Evolutionary conservation across 2,329 filamentous ascomycete species (phyloP).

Genomic region (Sphaceloma murrayae): DNA sequence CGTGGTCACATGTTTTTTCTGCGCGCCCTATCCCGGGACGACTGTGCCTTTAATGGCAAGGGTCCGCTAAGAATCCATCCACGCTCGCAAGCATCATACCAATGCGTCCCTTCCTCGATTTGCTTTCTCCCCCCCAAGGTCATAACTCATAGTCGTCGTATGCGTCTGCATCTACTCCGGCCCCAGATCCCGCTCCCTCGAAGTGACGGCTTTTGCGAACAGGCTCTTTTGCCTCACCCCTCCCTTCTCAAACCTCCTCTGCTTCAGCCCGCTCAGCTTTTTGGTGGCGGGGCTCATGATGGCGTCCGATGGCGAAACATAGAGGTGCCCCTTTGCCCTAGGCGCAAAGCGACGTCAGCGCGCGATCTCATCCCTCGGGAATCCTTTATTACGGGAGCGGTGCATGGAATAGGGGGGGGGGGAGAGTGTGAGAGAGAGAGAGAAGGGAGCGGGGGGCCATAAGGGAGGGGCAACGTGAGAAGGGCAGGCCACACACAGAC

Average conservation of each 20-base stretch:
- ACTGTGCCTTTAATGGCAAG: too few species aligned
- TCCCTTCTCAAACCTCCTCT: slow-evolving; percentile 72
- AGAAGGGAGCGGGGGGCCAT: too few species aligned
- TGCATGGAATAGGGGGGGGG: not conserved
- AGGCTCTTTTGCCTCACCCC: slow-evolving; percentile 20
- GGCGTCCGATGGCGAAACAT: slow-evolving; percentile 76
- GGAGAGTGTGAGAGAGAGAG: too few species aligned
- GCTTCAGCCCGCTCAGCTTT: slow-evolving; percentile 71
- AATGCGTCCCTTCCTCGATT: too few species aligned
- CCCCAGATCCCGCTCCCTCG: slow-evolving; percentile 17
- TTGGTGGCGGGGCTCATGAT: slow-evolving; percentile 81
- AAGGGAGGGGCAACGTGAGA: too few species aligned
- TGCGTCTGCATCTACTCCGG: slow-evolving; percentile 13
- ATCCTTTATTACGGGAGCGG: not conserved
- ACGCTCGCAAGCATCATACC: too few species aligned
- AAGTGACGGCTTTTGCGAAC: slow-evolving; percentile 17
- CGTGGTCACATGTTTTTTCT: not conserved
- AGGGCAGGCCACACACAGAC: too few species aligned
- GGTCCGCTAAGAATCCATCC: slow-evolving; percentile 1
- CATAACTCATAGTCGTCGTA: not conserved
- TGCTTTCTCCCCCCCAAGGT: not conserved
- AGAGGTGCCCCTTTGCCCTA: slow-evolving; percentile 38
- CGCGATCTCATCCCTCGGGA: too few species aligned
- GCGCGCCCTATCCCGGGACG: too few species aligned
- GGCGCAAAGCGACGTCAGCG: too few species aligned